Conservation (phyloP, 192 early-diverging fungal species). For the Linnemannia hyalina region DNA sequence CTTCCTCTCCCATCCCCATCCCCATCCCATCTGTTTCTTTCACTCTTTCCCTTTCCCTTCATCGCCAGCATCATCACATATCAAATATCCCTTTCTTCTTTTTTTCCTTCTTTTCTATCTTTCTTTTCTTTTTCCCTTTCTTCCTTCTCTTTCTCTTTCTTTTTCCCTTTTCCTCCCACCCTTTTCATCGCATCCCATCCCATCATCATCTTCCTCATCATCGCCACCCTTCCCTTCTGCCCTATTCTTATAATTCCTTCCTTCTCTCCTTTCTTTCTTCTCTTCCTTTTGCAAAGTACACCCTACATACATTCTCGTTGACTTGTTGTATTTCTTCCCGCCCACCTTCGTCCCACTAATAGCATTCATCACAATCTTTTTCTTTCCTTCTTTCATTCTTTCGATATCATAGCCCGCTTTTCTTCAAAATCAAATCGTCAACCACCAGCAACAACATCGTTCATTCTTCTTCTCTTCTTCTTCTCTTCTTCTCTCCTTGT, state of each 20-base stretch:
- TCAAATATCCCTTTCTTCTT: neutral
- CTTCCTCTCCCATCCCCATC: neutral
- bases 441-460: too few species aligned
- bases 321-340: conserved; percentile 2
- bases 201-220: neutral
- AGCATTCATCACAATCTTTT: neutral
- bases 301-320: neutral
- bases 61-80: neutral
- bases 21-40: neutral
- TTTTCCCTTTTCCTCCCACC: neutral
- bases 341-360: neutral
- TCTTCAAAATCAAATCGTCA: too few species aligned
- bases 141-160: neutral
- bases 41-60: neutral
- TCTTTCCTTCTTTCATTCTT: neutral
- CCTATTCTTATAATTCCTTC: neutral
- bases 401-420: too few species aligned
- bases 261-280: neutral
- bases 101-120: neutral
- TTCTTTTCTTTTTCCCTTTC: neutral
- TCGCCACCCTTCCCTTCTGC: conserved; percentile 4
- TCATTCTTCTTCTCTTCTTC: neutral
- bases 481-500: neutral
- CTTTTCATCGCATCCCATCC: neutral
- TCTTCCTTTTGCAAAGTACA: neutral